phyloP scores from a whole-genome alignment of 2,329 filamentous ascomycete genomes.

The Xylaria sp. region DNA sequence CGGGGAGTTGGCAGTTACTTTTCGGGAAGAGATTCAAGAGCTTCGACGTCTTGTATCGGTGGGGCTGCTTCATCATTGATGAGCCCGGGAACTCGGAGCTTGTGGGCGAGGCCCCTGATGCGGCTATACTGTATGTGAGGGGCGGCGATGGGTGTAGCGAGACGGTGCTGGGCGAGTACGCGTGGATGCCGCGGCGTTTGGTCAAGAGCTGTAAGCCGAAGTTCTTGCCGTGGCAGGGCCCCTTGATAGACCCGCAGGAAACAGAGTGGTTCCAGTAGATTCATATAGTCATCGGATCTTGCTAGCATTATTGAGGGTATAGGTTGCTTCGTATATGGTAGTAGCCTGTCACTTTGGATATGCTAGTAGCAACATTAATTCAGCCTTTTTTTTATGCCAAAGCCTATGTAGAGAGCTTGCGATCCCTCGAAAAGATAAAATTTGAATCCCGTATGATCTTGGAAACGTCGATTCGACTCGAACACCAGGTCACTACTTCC shows the following conservation, averaged over 20 bases:
- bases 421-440: neutral
- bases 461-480: neutral
- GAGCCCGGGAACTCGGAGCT: conserved; percentile 6
- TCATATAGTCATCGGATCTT: neutral
- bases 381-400: neutral
- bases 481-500: neutral
- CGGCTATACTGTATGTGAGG: conserved; percentile 25
- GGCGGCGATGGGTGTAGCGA: conserved; percentile 13
- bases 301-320: neutral
- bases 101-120: conserved; percentile 12
- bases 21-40: conserved; percentile 21
- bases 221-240: conserved; percentile 28
- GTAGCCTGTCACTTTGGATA: too few species aligned
- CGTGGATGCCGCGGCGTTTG: conserved; percentile 23
- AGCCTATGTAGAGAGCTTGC: too few species aligned
- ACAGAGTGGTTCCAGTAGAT: conserved; percentile 26
- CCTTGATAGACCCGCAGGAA: conserved; percentile 19
- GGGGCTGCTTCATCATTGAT: conserved; percentile 24
- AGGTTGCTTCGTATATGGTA: neutral
- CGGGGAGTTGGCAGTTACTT: conserved; percentile 22
- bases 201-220: conserved; percentile 6
- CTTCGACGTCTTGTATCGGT: conserved; percentile 25
- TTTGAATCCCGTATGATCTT: neutral
- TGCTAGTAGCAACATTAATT: too few species aligned
- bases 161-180: neutral